Conservation (phyloP, 192 early-diverging fungal genomes). For the Coemansia aciculifera region DNA sequence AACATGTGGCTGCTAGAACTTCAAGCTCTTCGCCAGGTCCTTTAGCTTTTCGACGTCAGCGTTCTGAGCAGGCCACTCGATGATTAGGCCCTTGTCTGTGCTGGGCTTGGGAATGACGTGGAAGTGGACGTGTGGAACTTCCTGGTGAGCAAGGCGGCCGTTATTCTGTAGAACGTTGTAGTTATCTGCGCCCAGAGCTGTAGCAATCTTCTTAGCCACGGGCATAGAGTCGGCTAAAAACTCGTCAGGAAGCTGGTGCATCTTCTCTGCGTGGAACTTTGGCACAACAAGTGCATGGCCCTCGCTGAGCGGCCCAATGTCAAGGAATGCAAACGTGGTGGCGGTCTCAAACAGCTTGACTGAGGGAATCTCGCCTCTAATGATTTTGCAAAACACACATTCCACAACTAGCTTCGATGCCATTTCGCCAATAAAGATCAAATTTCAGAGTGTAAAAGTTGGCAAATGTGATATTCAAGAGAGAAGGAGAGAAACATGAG, state of each 20-base stretch:
- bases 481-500: background rate
- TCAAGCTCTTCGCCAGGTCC: conserved; percentile 32
- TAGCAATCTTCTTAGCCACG: conserved; percentile 85
- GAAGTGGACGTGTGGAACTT: conserved; percentile 92
- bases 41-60: conserved; percentile 60
- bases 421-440: conserved; percentile 12
- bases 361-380: conserved; percentile 81
- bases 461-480: background rate
- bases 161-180: conserved; percentile 96
- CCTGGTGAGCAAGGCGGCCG: conserved; percentile 73
- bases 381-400: conserved; percentile 94
- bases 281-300: conserved; percentile 66
- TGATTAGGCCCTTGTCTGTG: conserved; percentile 65
- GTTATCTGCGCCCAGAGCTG: conserved; percentile 67
- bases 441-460: background rate
- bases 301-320: conserved; percentile 73
- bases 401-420: conserved; percentile 40
- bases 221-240: conserved; percentile 80
- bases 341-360: conserved; percentile 83
- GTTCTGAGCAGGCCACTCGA: conserved; percentile 66
- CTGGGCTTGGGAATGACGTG: conserved; percentile 77
- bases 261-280: conserved; percentile 75
- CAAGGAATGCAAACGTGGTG: conserved; percentile 76
- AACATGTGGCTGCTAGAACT: conserved; percentile 19
- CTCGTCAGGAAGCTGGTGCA: conserved; percentile 88